A percentile compares a stretch with the other conserved stretches of the same genome.
Evolutionary conservation across 2,329 filamentous ascomycete genomes (phyloP).

Genomic region (Hypoxylon sp.): DNA sequence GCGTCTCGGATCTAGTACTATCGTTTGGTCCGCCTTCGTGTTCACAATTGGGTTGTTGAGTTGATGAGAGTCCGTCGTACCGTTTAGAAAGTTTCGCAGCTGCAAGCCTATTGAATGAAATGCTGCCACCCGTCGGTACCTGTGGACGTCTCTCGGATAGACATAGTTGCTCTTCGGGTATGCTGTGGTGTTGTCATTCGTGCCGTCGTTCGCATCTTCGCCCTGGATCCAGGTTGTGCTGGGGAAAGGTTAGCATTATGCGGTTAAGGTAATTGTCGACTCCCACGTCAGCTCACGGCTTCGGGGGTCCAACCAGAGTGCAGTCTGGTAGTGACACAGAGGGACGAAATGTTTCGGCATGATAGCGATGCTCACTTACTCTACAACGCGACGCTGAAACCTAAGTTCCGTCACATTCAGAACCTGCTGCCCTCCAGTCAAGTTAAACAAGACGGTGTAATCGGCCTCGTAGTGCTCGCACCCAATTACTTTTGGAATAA

Average conservation of each 20-base stretch:
- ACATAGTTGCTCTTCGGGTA: constrained; percentile 51
- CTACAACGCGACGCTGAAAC: constrained; percentile 51
- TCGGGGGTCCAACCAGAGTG: neutral
- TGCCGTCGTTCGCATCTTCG: constrained; percentile 53
- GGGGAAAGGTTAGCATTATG: constrained; percentile 9
- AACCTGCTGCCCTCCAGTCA: constrained; percentile 50
- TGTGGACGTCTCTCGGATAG: constrained; percentile 42
- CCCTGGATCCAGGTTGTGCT: constrained; percentile 50
- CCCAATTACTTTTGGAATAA: constrained; percentile 53
- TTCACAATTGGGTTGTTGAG: constrained; percentile 47
- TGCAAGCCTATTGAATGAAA: constrained; percentile 54
- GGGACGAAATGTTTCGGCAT: neutral
- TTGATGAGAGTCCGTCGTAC: constrained; percentile 49
- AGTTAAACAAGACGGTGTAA: constrained; percentile 54
- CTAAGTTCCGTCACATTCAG: constrained; percentile 46
- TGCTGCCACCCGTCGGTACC: constrained; percentile 52
- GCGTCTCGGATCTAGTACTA: constrained; percentile 55
- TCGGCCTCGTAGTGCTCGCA: constrained; percentile 56
- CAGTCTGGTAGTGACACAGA: neutral
- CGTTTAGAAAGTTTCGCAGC: constrained; percentile 53
- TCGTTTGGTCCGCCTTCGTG: constrained; percentile 57
- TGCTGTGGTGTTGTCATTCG: constrained; percentile 53
- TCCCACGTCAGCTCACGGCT: neutral
- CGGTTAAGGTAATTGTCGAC: neutral
- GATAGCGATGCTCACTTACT: constrained; percentile 39